These are phyloP conservation scores for Heliocybe sulcata DNA, from an alignment of 1,284 basidiomycete genomes.

Conservation along the genomic window DNA sequence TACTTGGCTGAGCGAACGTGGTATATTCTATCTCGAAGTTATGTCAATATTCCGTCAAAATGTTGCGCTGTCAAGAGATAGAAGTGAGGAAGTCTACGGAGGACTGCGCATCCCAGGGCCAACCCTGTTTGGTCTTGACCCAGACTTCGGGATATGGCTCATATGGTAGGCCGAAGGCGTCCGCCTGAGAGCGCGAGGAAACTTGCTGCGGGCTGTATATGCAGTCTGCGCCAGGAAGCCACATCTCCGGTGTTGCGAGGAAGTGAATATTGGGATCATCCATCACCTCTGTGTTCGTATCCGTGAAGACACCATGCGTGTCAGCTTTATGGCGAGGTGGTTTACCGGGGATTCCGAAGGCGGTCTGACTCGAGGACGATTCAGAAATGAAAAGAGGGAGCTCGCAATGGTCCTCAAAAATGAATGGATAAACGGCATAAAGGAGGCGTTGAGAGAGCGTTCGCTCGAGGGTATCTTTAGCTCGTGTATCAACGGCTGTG, in stretches of 20 bases:
- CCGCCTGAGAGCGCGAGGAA: neutral
- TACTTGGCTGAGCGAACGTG: conserved; percentile 7
- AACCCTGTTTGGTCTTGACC: neutral
- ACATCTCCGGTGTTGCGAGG: neutral
- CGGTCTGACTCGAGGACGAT: neutral
- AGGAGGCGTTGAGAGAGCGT: neutral
- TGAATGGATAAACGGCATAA: neutral
- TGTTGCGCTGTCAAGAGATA: neutral
- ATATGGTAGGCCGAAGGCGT: neutral
- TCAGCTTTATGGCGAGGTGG: neutral
- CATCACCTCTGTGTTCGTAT: neutral
- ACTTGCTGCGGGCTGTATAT: neutral
- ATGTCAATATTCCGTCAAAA: neutral
- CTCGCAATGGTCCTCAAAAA: neutral
- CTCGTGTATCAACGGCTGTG: too few species aligned
- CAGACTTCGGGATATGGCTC: neutral
- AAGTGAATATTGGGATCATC: neutral
- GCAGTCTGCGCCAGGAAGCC: neutral
- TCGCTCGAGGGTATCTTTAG: neutral
- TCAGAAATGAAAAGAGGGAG: neutral
- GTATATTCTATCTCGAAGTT: neutral
- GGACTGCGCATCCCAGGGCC: neutral
- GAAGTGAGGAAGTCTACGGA: neutral
- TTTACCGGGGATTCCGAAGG: too few species aligned
- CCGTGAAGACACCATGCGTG: neutral